A percentile compares a stretch with the other conserved stretches of the same genome.
phyloP scores from a whole-genome alignment of 148 eudicot genomes.

The Nyssa sinensis region DNA sequence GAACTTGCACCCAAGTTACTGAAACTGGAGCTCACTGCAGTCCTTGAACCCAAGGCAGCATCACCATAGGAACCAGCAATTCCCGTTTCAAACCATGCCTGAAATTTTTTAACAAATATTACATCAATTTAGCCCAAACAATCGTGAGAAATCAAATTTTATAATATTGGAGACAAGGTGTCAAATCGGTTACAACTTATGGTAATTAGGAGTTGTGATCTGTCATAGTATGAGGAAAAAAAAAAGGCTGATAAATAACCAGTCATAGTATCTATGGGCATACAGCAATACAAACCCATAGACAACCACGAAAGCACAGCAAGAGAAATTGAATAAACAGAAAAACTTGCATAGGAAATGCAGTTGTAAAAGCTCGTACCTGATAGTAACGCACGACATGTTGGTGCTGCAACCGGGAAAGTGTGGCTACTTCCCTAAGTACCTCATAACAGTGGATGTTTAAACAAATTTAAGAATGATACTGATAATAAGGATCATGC shows the following conservation, averaged over 20 bases:
- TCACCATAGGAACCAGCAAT: conserved; percentile 47
- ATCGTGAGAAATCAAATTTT: neutral
- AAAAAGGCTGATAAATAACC: neutral
- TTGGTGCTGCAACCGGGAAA: conserved; percentile 96
- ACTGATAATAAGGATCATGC: neutral
- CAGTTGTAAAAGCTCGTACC: conserved; percentile 37
- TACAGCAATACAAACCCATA: neutral
- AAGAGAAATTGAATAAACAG: neutral
- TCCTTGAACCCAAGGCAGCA: conserved; percentile 59
- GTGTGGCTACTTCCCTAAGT: conserved; percentile 90
- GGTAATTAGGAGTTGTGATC: neutral
- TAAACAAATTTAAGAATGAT: neutral
- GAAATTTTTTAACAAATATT: conserved; percentile 26
- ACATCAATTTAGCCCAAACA: conserved; percentile 6
- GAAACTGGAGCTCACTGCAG: conserved; percentile 58
- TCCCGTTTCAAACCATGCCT: conserved; percentile 99
- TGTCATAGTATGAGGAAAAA: neutral
- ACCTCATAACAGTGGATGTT: conserved; percentile 12
- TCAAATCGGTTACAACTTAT: neutral
- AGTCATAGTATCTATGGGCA: neutral
- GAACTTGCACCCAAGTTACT: conserved; percentile 55
- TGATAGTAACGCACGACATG: conserved; percentile 98
- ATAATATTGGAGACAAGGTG: neutral
- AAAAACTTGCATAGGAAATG: neutral
- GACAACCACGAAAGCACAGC: neutral